A percentile compares a stretch with the other conserved stretches of the same genome.
These are phyloP conservation scores for Phytophthora ohioensis DNA, from an alignment of 352 stramenopile genomes.

Conservation along the genomic window DNA sequence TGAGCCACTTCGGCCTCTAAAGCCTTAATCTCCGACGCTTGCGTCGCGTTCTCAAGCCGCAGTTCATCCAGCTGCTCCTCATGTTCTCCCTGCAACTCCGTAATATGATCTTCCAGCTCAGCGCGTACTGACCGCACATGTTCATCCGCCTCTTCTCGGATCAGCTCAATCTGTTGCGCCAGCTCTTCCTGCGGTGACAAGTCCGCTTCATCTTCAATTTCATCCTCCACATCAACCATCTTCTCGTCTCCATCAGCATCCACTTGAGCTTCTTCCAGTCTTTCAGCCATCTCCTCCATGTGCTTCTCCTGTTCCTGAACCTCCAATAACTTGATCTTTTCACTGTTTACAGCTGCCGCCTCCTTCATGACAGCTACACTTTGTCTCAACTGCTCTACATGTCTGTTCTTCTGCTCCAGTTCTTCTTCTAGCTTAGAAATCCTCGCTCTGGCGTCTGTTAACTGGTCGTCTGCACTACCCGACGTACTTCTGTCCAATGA, in stretches of 20 bases:
- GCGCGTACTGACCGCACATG: conserved; percentile 63
- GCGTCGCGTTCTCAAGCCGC: conserved; percentile 64
- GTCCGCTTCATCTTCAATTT: conserved; percentile 21
- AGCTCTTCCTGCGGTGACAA: conserved; percentile 45
- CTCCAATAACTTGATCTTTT: conserved; percentile 43
- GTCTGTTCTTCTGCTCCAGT: conserved; percentile 73
- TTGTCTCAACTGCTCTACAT: conserved; percentile 76
- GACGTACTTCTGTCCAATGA: conserved; percentile 42
- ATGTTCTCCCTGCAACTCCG: conserved; percentile 56
- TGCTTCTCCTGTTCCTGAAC: conserved; percentile 30
- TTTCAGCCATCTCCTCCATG: conserved; percentile 16
- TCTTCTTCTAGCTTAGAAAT: conserved; percentile 75
- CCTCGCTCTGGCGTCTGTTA: conserved; percentile 54
- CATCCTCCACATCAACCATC: conserved; percentile 48
- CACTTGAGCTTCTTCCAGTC: conserved; percentile 16
- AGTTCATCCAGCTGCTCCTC: conserved; percentile 69
- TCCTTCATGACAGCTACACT: conserved; percentile 65
- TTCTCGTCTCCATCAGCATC: conserved; percentile 36
- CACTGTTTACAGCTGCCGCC: conserved; percentile 29
- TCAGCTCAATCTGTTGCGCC: conserved; percentile 58
- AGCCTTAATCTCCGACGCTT: conserved; percentile 65
- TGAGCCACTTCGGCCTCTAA: conserved; percentile 75
- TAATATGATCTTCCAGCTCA: conserved; percentile 76
- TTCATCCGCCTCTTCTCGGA: conserved; percentile 67
- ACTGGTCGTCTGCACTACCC: conserved; percentile 47